Evolutionary conservation across 352 stramenopile species (phyloP).

Genomic region (Phytopythium kandeliae): DNA sequence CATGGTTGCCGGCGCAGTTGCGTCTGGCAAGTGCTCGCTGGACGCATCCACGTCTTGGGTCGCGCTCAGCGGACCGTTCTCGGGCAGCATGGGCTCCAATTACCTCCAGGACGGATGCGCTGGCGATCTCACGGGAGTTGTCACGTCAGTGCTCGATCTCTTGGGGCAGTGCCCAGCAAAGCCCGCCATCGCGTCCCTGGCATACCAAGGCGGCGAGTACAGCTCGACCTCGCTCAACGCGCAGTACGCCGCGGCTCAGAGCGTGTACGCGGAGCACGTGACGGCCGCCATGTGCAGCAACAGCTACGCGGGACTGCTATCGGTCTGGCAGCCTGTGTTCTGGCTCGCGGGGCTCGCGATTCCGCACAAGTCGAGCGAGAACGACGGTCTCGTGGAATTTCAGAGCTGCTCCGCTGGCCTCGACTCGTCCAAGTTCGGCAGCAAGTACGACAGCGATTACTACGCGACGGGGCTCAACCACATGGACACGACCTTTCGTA

Average conservation of each 20-base stretch:
- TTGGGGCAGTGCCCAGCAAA: conserved; percentile 38
- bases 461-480: too few species aligned
- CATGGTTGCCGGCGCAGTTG: conserved; percentile 38
- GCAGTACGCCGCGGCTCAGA: conserved; percentile 27
- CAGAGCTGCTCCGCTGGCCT: too few species aligned
- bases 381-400: too few species aligned
- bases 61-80: conserved; percentile 28
- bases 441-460: too few species aligned
- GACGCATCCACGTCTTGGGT: conserved; percentile 28
- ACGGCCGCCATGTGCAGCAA: conserved; percentile 33
- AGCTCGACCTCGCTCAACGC: conserved; percentile 12
- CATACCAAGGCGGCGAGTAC: conserved; percentile 32
- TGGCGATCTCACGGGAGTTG: conserved; percentile 15
- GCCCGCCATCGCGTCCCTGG: conserved; percentile 22
- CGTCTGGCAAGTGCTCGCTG: conserved; percentile 35
- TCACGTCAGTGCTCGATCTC: too few species aligned
- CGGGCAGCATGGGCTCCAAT: conserved; percentile 44
- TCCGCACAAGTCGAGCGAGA: too few species aligned
- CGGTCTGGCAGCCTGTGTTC: neutral
- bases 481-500: too few species aligned
- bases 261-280: conserved; percentile 27
- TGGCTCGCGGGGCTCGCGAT: too few species aligned
- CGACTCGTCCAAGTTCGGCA: too few species aligned
- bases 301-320: conserved; percentile 29
- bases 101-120: conserved; percentile 32